Conservation (phyloP, 768 basidiomycete species). For the Chalciporus sphaerocephalus region DNA sequence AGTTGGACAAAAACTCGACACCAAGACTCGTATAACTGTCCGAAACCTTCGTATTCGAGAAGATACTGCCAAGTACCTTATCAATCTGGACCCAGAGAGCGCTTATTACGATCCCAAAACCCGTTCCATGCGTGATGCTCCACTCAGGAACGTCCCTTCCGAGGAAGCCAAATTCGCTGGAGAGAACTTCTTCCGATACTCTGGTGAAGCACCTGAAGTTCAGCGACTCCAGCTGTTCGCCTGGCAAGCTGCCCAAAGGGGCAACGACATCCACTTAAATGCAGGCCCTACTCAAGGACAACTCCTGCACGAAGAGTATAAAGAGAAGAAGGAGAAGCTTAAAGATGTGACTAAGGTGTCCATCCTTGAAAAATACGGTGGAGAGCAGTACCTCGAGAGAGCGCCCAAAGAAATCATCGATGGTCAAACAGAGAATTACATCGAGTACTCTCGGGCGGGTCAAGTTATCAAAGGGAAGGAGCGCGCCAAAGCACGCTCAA, state of each 20-base stretch:
- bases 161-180: constrained; percentile 93
- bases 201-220: constrained; percentile 90
- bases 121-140: constrained; percentile 98
- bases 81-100: constrained; percentile 91
- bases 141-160: constrained; percentile 65
- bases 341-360: constrained; percentile 86
- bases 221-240: constrained; percentile 94
- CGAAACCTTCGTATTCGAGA: constrained; percentile 97
- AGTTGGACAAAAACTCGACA: constrained; percentile 96
- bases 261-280: constrained; percentile 92
- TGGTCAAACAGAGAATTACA: constrained; percentile 96
- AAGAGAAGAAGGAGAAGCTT: constrained; percentile 86
- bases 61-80: constrained; percentile 97
- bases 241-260: constrained; percentile 90
- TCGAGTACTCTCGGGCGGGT: constrained; percentile 92
- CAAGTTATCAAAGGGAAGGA: constrained; percentile 90
- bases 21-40: constrained; percentile 97
- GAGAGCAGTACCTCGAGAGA: constrained; percentile 84
- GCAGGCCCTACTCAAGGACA: constrained; percentile 96
- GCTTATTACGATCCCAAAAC: constrained; percentile 99
- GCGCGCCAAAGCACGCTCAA: constrained; percentile 79
- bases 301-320: constrained; percentile 85
- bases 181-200: constrained; percentile 90
- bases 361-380: constrained; percentile 90
- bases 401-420: constrained; percentile 90